Percentiles rank a stretch among this genome's conserved stretches.
These are phyloP conservation scores for Ganoderma lucidum DNA, from an alignment of 1,284 basidiomycete genomes.

Conservation along the genomic window DNA sequence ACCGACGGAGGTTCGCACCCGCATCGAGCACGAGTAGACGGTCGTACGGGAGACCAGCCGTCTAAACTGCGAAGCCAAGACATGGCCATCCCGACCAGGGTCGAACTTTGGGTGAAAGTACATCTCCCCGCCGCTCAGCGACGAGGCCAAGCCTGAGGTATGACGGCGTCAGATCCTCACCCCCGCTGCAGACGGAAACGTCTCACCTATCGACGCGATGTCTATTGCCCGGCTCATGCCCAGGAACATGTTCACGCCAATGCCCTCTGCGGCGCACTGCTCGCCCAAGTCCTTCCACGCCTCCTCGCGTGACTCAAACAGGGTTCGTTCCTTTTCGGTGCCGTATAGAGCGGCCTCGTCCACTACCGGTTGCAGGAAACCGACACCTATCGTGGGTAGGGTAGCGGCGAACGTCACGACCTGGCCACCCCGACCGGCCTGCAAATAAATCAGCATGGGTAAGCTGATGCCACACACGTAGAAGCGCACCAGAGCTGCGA, in stretches of 20 bases:
- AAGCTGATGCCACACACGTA: constrained; percentile 16
- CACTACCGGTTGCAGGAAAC: constrained; percentile 61
- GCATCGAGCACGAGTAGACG: constrained; percentile 84
- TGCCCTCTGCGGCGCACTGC: constrained; percentile 88
- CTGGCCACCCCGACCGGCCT: constrained; percentile 89
- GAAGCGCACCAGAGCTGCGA: constrained; percentile 74
- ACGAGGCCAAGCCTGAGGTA: constrained; percentile 66
- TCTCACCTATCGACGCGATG: constrained; percentile 86
- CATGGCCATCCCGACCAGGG: constrained; percentile 70
- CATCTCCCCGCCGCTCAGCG: constrained; percentile 90
- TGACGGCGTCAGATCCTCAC: background rate
- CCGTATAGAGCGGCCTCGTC: constrained; percentile 84
- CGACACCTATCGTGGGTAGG: constrained; percentile 83
- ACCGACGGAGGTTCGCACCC: constrained; percentile 91
- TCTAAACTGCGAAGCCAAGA: constrained; percentile 78
- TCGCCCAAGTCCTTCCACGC: constrained; percentile 88
- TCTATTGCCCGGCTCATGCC: constrained; percentile 89
- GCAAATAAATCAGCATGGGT: constrained; percentile 6
- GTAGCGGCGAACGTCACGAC: constrained; percentile 84
- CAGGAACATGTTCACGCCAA: constrained; percentile 92
- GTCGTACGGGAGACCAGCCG: constrained; percentile 78
- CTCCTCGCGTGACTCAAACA: constrained; percentile 81
- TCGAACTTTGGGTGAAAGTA: constrained; percentile 95
- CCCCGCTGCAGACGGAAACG: background rate
- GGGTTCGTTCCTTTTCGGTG: constrained; percentile 87